A percentile compares a stretch with the other conserved stretches of the same genome.
These are phyloP conservation scores for Acacia confusa DNA, from an alignment of 306 rosid genomes.

Conservation along the genomic window DNA sequence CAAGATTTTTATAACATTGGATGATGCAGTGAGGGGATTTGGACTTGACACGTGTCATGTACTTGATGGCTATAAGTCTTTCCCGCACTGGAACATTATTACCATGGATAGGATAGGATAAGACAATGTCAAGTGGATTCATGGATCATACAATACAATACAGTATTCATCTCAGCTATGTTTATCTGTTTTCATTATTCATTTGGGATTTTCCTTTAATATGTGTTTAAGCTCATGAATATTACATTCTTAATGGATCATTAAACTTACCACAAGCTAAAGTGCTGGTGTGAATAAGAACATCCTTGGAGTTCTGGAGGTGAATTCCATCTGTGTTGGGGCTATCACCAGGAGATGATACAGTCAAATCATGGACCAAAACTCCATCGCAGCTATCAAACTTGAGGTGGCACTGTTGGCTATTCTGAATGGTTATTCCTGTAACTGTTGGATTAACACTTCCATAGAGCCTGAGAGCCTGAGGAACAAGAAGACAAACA, in stretches of 20 bases:
- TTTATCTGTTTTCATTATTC: not conserved
- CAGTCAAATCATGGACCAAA: conserved; percentile 5
- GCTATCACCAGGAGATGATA: conserved; percentile 18
- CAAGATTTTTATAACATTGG: not conserved
- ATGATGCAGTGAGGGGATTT: conserved; percentile 10
- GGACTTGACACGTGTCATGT: conserved; percentile 22
- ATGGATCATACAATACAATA: not conserved
- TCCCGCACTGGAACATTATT: not conserved
- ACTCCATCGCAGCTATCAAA: conserved; percentile 18
- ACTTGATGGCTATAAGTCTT: not conserved
- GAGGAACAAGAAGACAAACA: conserved; percentile 1
- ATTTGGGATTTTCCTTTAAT: not conserved
- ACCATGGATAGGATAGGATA: conserved; percentile 2
- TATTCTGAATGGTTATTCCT: conserved; percentile 16
- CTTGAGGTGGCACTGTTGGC: conserved; percentile 17
- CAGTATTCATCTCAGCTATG: not conserved
- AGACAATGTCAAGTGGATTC: not conserved
- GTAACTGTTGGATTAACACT: conserved; percentile 8
- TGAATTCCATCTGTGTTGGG: conserved; percentile 22
- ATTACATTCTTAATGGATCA: not conserved
- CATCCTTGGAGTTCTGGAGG: conserved; percentile 22
- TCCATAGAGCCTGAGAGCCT: conserved; percentile 15
- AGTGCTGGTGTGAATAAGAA: conserved; percentile 5
- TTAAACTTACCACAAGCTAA: conserved; percentile 21
- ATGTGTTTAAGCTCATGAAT: not conserved